These are phyloP conservation scores for Fistulinella prunicolor DNA, from an alignment of 768 basidiomycete genomes.

Conservation along the genomic window DNA sequence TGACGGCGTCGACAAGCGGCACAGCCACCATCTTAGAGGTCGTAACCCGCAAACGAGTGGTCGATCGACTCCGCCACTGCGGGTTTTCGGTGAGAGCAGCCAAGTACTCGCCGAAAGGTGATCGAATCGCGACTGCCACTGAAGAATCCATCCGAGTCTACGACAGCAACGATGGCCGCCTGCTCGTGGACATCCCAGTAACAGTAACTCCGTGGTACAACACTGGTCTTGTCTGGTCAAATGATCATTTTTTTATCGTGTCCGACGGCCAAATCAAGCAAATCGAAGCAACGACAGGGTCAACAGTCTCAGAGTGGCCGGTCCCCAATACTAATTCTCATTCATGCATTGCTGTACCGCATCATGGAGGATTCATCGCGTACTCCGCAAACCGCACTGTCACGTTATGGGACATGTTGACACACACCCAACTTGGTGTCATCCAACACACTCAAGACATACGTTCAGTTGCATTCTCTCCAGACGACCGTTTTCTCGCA, in stretches of 20 bases:
- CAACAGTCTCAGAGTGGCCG: background rate
- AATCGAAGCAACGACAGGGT: background rate
- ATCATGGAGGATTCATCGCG: background rate
- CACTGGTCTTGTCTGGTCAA: constrained; percentile 4
- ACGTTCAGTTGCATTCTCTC: background rate
- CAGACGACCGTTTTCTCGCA: background rate
- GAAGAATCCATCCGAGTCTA: too few species aligned
- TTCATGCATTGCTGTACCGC: constrained; percentile 2
- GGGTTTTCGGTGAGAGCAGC: too few species aligned
- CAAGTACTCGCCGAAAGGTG: background rate
- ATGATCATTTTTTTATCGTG: background rate
- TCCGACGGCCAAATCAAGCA: background rate
- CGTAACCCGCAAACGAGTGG: too few species aligned
- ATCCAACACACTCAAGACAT: background rate
- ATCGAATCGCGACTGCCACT: constrained; percentile 6
- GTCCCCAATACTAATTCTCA: background rate
- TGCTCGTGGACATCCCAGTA: background rate
- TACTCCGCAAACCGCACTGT: background rate
- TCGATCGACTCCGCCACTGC: too few species aligned
- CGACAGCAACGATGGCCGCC: background rate
- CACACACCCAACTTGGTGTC: background rate
- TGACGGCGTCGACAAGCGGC: too few species aligned
- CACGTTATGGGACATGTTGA: constrained; percentile 2
- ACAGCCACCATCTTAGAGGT: too few species aligned
- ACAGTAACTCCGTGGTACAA: background rate